Percentiles rank a stretch among this genome's conserved stretches.
Evolutionary conservation across 1,284 basidiomycete genomes (phyloP).

Genomic region (Coniferiporia sulphurascens): DNA sequence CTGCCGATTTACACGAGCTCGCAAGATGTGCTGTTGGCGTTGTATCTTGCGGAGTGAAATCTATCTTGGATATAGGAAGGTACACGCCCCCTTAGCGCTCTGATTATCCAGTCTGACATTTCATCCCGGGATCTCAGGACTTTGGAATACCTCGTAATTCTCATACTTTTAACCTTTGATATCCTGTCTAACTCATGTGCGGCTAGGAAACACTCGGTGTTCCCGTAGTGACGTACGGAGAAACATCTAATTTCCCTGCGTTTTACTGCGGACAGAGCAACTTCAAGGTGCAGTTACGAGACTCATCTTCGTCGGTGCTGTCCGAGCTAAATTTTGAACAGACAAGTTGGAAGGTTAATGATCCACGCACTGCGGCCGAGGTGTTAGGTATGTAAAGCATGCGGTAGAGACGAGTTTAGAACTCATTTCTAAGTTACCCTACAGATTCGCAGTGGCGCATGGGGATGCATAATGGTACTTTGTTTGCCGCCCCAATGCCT

Average conservation of each 20-base stretch:
- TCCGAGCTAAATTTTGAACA: constrained; percentile 25
- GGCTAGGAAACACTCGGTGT: constrained; percentile 92
- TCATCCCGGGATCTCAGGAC: constrained; percentile 46
- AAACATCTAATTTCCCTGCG: constrained; percentile 83
- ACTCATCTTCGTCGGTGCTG: not conserved
- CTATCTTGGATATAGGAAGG: constrained; percentile 91
- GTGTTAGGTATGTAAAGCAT: constrained; percentile 56
- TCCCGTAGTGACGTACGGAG: constrained; percentile 79
- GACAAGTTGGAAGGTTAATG: constrained; percentile 67
- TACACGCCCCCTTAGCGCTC: constrained; percentile 23
- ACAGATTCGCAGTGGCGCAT: constrained; percentile 60
- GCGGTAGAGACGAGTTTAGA: not conserved
- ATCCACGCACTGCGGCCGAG: constrained; percentile 60
- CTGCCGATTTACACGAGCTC: constrained; percentile 86
- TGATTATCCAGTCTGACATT: not conserved
- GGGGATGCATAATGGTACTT: constrained; percentile 62
- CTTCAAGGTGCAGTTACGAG: constrained; percentile 53
- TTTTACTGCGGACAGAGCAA: constrained; percentile 90
- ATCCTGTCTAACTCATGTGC: not conserved
- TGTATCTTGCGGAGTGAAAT: constrained; percentile 93
- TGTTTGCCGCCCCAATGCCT: constrained; percentile 93
- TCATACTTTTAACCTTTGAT: not conserved
- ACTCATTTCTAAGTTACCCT: not conserved
- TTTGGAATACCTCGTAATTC: constrained; percentile 84
- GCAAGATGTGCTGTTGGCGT: constrained; percentile 83